These are phyloP conservation scores for Dactylellina leptospora DNA, from an alignment of 2,329 filamentous ascomycete species.

Conservation along the genomic window DNA sequence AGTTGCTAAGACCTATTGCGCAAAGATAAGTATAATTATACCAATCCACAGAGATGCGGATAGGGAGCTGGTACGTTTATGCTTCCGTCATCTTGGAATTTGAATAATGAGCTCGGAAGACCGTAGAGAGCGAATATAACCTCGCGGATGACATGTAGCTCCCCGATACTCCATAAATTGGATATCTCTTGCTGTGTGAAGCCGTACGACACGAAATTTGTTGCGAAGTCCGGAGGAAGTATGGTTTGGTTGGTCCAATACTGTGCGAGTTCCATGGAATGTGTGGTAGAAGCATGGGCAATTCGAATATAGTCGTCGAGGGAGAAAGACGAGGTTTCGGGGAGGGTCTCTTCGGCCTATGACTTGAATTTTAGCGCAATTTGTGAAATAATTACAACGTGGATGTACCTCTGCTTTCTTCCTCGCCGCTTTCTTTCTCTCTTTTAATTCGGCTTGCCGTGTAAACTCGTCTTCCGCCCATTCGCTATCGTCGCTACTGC, in stretches of 20 bases:
- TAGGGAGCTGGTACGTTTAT: slow-evolving; percentile 20
- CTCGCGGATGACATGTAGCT: slow-evolving; percentile 78
- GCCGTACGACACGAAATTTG: slow-evolving; percentile 40
- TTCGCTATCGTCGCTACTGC: slow-evolving; percentile 53
- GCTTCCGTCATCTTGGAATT: slow-evolving; percentile 50
- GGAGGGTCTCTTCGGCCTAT: slow-evolving; percentile 22
- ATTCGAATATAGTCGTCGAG: slow-evolving; percentile 44
- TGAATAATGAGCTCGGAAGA: slow-evolving; percentile 76
- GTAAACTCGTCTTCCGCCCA: slow-evolving; percentile 55
- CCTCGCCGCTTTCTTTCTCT: slow-evolving; percentile 55
- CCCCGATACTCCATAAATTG: slow-evolving; percentile 65
- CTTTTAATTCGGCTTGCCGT: slow-evolving; percentile 57
- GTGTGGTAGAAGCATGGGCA: slow-evolving; percentile 22
- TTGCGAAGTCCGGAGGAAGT: slow-evolving; percentile 21
- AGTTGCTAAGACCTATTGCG: slow-evolving; percentile 26
- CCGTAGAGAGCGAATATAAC: slow-evolving; percentile 86
- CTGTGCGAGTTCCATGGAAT: slow-evolving; percentile 36
- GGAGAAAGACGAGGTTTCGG: neutral
- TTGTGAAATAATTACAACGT: neutral
- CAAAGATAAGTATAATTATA: neutral
- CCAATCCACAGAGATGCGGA: neutral
- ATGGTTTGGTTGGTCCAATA: slow-evolving; percentile 41
- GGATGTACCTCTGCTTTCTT: slow-evolving; percentile 10
- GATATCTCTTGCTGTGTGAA: slow-evolving; percentile 30
- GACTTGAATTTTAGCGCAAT: neutral